These are phyloP conservation scores for Arthrobotrys sinensis DNA, from an alignment of 2,329 filamentous ascomycete genomes.

Conservation along the genomic window DNA sequence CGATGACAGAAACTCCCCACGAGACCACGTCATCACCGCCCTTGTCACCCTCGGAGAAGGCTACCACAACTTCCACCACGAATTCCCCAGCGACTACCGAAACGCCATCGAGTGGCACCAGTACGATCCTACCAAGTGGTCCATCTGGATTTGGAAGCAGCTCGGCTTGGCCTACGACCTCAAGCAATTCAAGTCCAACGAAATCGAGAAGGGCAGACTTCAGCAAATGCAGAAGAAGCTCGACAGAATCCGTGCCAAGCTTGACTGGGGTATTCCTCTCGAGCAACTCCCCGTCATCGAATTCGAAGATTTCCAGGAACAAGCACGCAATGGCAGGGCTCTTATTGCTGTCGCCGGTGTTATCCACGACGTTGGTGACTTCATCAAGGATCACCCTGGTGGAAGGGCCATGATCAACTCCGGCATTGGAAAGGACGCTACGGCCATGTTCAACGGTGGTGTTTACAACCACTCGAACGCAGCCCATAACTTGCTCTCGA, in stretches of 20 bases:
- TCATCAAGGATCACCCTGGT: constrained; percentile 92
- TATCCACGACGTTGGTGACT: constrained; percentile 85
- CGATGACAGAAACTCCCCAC: constrained; percentile 90
- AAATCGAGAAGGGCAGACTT: constrained; percentile 91
- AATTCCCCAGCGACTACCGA: constrained; percentile 93
- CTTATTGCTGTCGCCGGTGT: constrained; percentile 85
- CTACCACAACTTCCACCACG: constrained; percentile 97
- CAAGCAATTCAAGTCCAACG: constrained; percentile 91
- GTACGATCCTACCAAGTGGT: constrained; percentile 93
- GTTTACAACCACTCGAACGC: constrained; percentile 92
- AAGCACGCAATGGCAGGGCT: constrained; percentile 82
- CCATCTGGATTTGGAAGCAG: constrained; percentile 87
- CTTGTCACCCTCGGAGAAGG: constrained; percentile 88
- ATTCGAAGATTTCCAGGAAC: constrained; percentile 87
- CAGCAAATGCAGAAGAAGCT: constrained; percentile 95
- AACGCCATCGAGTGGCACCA: constrained; percentile 93
- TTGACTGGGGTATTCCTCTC: constrained; percentile 89
- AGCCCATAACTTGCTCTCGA: constrained; percentile 88
- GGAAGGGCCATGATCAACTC: constrained; percentile 88
- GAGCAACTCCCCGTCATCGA: constrained; percentile 87
- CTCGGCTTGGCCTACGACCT: constrained; percentile 87
- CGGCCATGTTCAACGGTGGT: constrained; percentile 91
- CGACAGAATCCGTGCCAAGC: constrained; percentile 83
- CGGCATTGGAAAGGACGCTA: constrained; percentile 88
- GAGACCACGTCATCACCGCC: constrained; percentile 88